Conservation (phyloP, 768 basidiomycete genomes). For the Podaxis sp. region DNA sequence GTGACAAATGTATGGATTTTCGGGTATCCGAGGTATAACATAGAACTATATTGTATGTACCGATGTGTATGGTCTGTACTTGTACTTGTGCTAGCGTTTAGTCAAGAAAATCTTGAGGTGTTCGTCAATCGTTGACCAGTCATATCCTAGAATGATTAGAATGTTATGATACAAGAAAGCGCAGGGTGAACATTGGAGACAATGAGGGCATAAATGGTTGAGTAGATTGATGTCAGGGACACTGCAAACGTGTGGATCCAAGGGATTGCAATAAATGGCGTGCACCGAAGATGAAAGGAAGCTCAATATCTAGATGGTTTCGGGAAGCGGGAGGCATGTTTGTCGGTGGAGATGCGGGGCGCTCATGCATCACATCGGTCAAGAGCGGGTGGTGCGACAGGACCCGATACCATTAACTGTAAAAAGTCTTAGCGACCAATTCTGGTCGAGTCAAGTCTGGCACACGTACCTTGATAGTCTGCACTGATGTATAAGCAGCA, state of each 20-base stretch:
- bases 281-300: background rate
- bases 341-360: background rate
- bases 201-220: background rate
- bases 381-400: conserved; percentile 26
- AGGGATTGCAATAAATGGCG: background rate
- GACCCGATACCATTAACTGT: conserved; percentile 58
- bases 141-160: background rate
- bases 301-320: background rate
- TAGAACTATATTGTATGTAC: background rate
- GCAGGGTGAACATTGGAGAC: background rate
- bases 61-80: background rate
- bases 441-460: background rate
- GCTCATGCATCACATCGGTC: background rate
- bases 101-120: background rate
- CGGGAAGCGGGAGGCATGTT: background rate
- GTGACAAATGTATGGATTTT: background rate
- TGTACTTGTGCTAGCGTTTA: background rate
- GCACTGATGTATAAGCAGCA: conserved; percentile 73
- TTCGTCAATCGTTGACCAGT: background rate
- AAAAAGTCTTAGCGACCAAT: background rate
- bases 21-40: background rate
- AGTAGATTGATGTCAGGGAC: background rate
- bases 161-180: background rate
- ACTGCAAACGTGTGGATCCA: background rate
- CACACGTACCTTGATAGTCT: conserved; percentile 63